These are phyloP conservation scores for Cutaneotrichosporon sp. DNA, from an alignment of 1,284 basidiomycete species.

Conservation along the genomic window DNA sequence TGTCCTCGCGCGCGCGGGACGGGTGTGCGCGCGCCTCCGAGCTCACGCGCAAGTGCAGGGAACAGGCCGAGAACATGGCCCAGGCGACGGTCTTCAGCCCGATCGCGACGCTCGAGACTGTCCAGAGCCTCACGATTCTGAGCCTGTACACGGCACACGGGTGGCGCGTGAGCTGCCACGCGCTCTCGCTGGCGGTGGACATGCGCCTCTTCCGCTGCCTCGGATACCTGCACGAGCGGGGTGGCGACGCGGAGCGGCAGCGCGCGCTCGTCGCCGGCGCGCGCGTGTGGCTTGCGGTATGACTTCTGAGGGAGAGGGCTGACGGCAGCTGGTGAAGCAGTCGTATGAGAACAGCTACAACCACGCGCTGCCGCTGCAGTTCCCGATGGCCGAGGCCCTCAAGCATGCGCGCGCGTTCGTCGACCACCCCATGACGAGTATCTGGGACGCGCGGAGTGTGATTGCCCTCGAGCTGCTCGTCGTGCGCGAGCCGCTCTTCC, in stretches of 20 bases:
- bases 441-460: slow-evolving; percentile 31
- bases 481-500: slow-evolving; percentile 7
- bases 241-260: slow-evolving; percentile 20
- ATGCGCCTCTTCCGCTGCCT: slow-evolving; percentile 39
- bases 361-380: slow-evolving; percentile 30
- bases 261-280: slow-evolving; percentile 28
- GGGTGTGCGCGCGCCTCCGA: slow-evolving; percentile 18
- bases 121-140: slow-evolving; percentile 30
- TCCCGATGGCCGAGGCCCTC: no score
- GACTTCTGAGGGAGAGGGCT: neutral
- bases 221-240: slow-evolving; percentile 28
- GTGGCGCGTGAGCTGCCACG: slow-evolving; percentile 40
- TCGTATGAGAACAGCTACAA: slow-evolving; percentile 35
- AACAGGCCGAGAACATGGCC: slow-evolving; percentile 19
- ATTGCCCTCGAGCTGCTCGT: slow-evolving; percentile 29
- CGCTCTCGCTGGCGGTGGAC: slow-evolving; percentile 36
- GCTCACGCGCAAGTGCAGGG: slow-evolving; percentile 7
- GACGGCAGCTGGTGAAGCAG: slow-evolving; percentile 17
- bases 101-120: slow-evolving; percentile 30
- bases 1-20: slow-evolving; percentile 24
- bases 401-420: slow-evolving; percentile 31
- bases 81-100: slow-evolving; percentile 37
- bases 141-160: slow-evolving; percentile 21
- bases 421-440: slow-evolving; percentile 28
- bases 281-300: slow-evolving; percentile 32